phyloP scores from a whole-genome alignment of 1,284 basidiomycete genomes.

The Cerioporus squamosus region DNA sequence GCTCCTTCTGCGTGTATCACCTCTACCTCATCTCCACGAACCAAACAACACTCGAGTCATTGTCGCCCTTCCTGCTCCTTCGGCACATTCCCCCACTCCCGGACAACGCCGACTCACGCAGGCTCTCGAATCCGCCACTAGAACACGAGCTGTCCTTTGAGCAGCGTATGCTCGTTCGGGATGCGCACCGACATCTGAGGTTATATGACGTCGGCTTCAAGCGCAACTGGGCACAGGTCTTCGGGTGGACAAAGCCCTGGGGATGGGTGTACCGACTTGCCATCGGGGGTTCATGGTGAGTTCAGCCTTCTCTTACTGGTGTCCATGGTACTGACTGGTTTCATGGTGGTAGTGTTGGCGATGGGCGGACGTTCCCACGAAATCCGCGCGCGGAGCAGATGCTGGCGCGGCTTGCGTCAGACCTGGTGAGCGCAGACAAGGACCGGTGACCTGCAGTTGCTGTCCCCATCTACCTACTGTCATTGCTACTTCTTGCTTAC shows the following conservation, averaged over 20 bases:
- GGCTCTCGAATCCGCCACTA: constrained; percentile 67
- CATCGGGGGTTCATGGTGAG: constrained; percentile 68
- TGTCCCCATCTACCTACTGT: too few species aligned
- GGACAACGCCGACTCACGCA: constrained; percentile 44
- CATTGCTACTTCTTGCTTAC: too few species aligned
- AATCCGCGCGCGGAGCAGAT: constrained; percentile 69
- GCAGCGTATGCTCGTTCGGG: constrained; percentile 71
- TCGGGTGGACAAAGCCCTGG: constrained; percentile 56
- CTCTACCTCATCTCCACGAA: constrained; percentile 82
- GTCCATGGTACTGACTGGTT: background rate
- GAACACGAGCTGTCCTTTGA: constrained; percentile 76
- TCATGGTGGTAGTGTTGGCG: constrained; percentile 51
- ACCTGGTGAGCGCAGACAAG: constrained; percentile 60
- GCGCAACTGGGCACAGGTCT: constrained; percentile 69
- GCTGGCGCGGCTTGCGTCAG: constrained; percentile 61
- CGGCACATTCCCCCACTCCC: constrained; percentile 67
- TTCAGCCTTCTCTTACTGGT: background rate
- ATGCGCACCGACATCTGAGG: constrained; percentile 68
- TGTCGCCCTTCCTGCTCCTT: constrained; percentile 78
- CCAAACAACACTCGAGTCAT: constrained; percentile 83
- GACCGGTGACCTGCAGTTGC: constrained; percentile 28
- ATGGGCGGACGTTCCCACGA: constrained; percentile 67
- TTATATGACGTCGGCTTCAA: constrained; percentile 82
- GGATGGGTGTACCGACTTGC: constrained; percentile 58
- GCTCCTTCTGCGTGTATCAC: constrained; percentile 80